These are phyloP conservation scores for Aspergillus bombycis DNA, from an alignment of 2,329 filamentous ascomycete species.

Conservation along the genomic window DNA sequence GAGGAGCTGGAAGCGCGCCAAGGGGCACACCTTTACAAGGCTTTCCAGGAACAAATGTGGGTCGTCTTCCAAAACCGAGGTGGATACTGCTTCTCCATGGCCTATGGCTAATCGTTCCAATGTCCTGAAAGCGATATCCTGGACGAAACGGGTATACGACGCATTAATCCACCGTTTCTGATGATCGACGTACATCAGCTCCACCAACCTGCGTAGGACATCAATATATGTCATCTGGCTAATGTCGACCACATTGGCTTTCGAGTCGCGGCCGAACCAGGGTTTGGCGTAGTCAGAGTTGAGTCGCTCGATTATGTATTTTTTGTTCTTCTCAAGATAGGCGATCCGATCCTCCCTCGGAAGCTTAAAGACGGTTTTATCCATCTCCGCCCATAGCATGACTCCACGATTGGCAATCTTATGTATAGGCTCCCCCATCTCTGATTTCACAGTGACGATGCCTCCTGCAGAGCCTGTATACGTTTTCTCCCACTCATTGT, in stretches of 20 bases:
- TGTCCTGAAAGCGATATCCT: constrained; percentile 88
- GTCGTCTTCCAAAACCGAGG: background rate
- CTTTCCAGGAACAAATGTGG: too few species aligned
- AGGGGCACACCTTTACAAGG: background rate
- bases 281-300: constrained; percentile 94
- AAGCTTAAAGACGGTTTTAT: constrained; percentile 28
- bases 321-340: constrained; percentile 70
- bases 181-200: constrained; percentile 84
- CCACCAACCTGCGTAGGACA: constrained; percentile 78
- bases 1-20: constrained; percentile 58
- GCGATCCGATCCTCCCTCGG: constrained; percentile 55
- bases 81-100: constrained; percentile 35
- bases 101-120: constrained; percentile 68
- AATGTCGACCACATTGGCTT: constrained; percentile 75
- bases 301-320: constrained; percentile 85
- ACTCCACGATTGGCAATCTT: constrained; percentile 44
- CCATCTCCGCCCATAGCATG: constrained; percentile 43
- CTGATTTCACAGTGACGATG: constrained; percentile 80
- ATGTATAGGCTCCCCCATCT: constrained; percentile 47
- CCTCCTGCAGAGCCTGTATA: constrained; percentile 87
- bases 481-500: constrained; percentile 82
- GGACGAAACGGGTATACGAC: constrained; percentile 76
- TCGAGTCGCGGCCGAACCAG: constrained; percentile 84
- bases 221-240: constrained; percentile 94
- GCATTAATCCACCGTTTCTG: constrained; percentile 85